Conservation (phyloP, 2,329 filamentous ascomycete genomes). For the Trichoderma afroharzianum region DNA sequence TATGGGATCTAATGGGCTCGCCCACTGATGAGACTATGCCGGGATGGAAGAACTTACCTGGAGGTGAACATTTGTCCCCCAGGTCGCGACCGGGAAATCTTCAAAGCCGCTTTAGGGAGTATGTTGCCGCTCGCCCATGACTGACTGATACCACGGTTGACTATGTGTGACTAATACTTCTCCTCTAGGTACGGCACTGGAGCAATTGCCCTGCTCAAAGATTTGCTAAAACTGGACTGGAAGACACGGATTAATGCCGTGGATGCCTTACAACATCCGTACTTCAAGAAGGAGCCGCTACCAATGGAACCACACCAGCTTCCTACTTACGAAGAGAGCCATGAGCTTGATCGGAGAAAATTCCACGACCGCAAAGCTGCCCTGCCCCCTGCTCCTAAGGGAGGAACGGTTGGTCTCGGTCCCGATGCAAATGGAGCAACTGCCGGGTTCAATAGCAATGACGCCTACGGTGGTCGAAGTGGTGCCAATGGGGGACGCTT, state of each 20-base stretch:
- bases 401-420: conserved; percentile 82
- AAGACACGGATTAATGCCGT: conserved; percentile 84
- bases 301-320: conserved; percentile 82
- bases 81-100: conserved; percentile 62
- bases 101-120: conserved; percentile 70
- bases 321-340: conserved; percentile 89
- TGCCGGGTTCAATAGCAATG: conserved; percentile 48
- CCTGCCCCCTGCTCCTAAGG: conserved; percentile 85
- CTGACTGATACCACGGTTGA: too few species aligned
- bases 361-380: conserved; percentile 82
- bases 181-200: conserved; percentile 53
- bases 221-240: conserved; percentile 88
- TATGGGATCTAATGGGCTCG: conserved; percentile 87
- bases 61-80: conserved; percentile 70
- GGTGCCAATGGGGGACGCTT: conserved; percentile 47
- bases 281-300: conserved; percentile 75
- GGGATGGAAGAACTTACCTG: conserved; percentile 78
- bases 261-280: conserved; percentile 87
- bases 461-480: conserved; percentile 46
- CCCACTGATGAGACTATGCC: conserved; percentile 92
- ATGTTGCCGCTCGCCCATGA: conserved; percentile 25
- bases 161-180: conserved; percentile 20
- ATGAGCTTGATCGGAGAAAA: conserved; percentile 91
- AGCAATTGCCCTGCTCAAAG: conserved; percentile 74
- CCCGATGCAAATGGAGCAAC: conserved; percentile 47